Evolutionary conservation across 345 rosid genomes (phyloP).

Genomic region (Alliaria petiolata): DNA sequence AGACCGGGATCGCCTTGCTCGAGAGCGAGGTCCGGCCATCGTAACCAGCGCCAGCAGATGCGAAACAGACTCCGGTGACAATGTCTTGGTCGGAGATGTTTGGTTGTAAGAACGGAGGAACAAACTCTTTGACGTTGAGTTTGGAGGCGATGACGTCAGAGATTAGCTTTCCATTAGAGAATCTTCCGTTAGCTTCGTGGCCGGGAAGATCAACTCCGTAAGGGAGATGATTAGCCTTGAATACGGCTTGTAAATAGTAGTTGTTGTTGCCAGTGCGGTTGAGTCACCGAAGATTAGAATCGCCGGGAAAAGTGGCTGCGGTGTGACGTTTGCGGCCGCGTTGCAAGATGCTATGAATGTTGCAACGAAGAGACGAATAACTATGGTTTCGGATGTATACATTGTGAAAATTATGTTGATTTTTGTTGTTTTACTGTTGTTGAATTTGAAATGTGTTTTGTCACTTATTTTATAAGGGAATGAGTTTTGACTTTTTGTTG

Average conservation of each 20-base stretch:
- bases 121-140: constrained; percentile 19
- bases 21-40: constrained; percentile 18
- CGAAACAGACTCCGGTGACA: constrained; percentile 20
- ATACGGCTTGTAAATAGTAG: not conserved
- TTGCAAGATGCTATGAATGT: not conserved
- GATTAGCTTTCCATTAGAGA: constrained; percentile 22
- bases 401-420: not conserved
- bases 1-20: constrained; percentile 32
- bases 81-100: constrained; percentile 27
- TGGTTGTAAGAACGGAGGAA: constrained; percentile 27
- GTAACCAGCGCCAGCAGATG: constrained; percentile 20
- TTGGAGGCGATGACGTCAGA: constrained; percentile 18
- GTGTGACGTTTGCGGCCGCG: not conserved
- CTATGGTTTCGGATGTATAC: not conserved
- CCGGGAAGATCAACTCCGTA: constrained; percentile 26
- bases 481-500: not conserved
- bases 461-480: not conserved
- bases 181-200: constrained; percentile 27
- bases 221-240: constrained; percentile 20
- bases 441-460: not conserved
- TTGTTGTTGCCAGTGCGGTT: constrained; percentile 26
- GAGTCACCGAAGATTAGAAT: constrained; percentile 23
- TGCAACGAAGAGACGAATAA: constrained; percentile 6
- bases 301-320: constrained; percentile 2
- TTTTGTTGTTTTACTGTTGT: not conserved